Evolutionary conservation across 192 early-diverging fungal species (phyloP).

Genomic region (Helicostylum pulchrum): DNA sequence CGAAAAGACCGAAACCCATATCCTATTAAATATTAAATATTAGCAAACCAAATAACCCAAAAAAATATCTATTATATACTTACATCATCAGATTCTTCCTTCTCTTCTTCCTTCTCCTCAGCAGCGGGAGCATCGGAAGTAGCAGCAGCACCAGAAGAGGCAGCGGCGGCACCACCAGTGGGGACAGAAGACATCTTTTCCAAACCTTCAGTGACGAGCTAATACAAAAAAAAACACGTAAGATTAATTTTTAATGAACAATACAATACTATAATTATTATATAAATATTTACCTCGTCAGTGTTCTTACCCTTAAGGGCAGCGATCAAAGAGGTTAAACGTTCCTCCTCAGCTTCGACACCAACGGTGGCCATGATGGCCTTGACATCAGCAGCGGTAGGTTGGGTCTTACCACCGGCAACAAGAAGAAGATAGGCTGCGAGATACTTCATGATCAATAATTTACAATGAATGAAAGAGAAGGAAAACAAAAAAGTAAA

Average conservation of each 20-base stretch:
- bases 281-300: slow-evolving; percentile 59
- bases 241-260: background rate
- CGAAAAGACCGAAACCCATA: slow-evolving; percentile 98
- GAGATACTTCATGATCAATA: slow-evolving; percentile 85
- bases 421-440: slow-evolving; percentile 96
- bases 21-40: slow-evolving; percentile 33
- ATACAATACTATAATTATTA: background rate
- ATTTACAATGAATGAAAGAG: slow-evolving; percentile 1
- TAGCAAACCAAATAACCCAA: background rate
- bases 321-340: slow-evolving; percentile 72
- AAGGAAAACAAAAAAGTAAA: background rate
- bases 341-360: slow-evolving; percentile 83
- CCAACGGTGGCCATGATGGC: slow-evolving; percentile 86
- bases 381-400: slow-evolving; percentile 76
- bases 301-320: slow-evolving; percentile 89
- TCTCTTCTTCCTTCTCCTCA: slow-evolving; percentile 84
- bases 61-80: no score
- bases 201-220: slow-evolving; percentile 89
- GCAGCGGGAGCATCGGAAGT: slow-evolving; percentile 39
- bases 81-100: slow-evolving; percentile 86
- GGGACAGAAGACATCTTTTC: slow-evolving; percentile 93
- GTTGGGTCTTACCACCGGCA: slow-evolving; percentile 81
- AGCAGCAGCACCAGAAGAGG: slow-evolving; percentile 52
- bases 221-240: slow-evolving; percentile 1
- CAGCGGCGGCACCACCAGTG: slow-evolving; percentile 82